These are phyloP conservation scores for Globisporangium nagaii DNA, from an alignment of 352 stramenopile species.

Conservation along the genomic window DNA sequence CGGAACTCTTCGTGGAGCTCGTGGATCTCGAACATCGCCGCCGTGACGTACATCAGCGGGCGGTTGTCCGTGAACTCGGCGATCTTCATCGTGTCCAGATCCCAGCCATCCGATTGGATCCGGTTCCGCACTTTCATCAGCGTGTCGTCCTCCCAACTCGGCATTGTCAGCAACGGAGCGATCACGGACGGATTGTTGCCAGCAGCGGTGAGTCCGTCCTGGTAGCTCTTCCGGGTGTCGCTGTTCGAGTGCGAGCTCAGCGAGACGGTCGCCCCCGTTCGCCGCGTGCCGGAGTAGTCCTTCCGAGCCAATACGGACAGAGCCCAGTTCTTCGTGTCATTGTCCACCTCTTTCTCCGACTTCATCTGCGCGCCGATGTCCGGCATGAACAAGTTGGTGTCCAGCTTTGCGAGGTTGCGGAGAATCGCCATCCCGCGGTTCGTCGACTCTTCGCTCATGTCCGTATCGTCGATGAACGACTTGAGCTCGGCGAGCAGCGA, in stretches of 20 bases:
- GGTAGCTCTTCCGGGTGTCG: slow-evolving; percentile 48
- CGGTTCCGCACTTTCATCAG: slow-evolving; percentile 36
- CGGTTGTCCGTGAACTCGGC: slow-evolving; percentile 57
- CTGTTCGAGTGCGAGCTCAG: slow-evolving; percentile 71
- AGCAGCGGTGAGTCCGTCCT: slow-evolving; percentile 31
- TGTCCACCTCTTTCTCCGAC: slow-evolving; percentile 69
- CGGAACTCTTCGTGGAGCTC: slow-evolving; percentile 74
- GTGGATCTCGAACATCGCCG: slow-evolving; percentile 73
- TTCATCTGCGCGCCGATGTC: slow-evolving; percentile 82
- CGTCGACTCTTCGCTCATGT: slow-evolving; percentile 54
- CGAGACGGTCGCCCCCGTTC: slow-evolving; percentile 47
- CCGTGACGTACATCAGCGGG: slow-evolving; percentile 77
- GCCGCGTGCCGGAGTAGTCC: slow-evolving; percentile 56
- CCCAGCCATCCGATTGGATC: slow-evolving; percentile 67
- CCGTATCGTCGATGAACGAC: slow-evolving; percentile 61
- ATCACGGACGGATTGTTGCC: slow-evolving; percentile 21
- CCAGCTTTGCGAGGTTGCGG: slow-evolving; percentile 58
- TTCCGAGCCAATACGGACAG: slow-evolving; percentile 69
- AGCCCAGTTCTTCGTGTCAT: slow-evolving; percentile 81
- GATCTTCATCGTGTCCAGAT: slow-evolving; percentile 66
- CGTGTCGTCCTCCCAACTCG: slow-evolving; percentile 48
- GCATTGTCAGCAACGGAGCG: slow-evolving; percentile 45
- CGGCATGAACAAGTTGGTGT: slow-evolving; percentile 80
- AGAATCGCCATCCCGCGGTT: slow-evolving; percentile 62
- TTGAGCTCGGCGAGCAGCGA: slow-evolving; percentile 72